phyloP scores from a whole-genome alignment of 331 rosid species.

The Acacia concinna region DNA sequence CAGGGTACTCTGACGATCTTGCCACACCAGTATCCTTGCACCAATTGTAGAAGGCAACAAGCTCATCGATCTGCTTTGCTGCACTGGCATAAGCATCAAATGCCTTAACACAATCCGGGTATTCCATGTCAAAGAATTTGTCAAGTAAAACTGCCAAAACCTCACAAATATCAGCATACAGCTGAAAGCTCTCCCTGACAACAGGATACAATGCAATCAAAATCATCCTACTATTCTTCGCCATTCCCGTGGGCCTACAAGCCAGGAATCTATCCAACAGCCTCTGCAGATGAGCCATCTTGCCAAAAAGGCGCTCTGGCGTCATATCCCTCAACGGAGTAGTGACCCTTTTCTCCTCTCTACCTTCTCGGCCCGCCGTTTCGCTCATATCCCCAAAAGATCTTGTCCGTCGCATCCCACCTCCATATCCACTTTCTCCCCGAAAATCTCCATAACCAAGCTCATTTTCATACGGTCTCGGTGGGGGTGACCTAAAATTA shows the following conservation, averaged over 20 bases:
- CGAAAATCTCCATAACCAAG: slow-evolving; percentile 59
- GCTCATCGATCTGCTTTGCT: slow-evolving; percentile 93
- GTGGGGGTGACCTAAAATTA: slow-evolving; percentile 77
- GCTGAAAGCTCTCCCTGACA: slow-evolving; percentile 85
- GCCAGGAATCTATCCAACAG: slow-evolving; percentile 84
- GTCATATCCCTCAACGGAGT: slow-evolving; percentile 91
- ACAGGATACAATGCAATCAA: slow-evolving; percentile 79
- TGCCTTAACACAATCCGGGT: slow-evolving; percentile 80
- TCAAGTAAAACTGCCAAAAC: slow-evolving; percentile 88
- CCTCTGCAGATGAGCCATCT: slow-evolving; percentile 95
- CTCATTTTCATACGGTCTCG: slow-evolving; percentile 68
- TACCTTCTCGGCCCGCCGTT: slow-evolving; percentile 41
- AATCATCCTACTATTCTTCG: slow-evolving; percentile 78
- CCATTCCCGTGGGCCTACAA: slow-evolving; percentile 89
- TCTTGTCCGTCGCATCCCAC: slow-evolving; percentile 80
- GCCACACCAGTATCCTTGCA: slow-evolving; percentile 86
- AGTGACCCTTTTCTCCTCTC: slow-evolving; percentile 48
- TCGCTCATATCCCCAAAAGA: slow-evolving; percentile 84
- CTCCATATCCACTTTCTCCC: slow-evolving; percentile 51
- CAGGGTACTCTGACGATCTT: slow-evolving; percentile 92
- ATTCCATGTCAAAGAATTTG: slow-evolving; percentile 93
- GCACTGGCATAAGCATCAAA: slow-evolving; percentile 87
- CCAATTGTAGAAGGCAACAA: slow-evolving; percentile 65
- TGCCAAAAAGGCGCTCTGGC: slow-evolving; percentile 79
- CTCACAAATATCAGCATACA: slow-evolving; percentile 91